Percentiles rank a stretch among this genome's conserved stretches.
Conservation (phyloP, 768 basidiomycete species). For the Trametes elegans region DNA sequence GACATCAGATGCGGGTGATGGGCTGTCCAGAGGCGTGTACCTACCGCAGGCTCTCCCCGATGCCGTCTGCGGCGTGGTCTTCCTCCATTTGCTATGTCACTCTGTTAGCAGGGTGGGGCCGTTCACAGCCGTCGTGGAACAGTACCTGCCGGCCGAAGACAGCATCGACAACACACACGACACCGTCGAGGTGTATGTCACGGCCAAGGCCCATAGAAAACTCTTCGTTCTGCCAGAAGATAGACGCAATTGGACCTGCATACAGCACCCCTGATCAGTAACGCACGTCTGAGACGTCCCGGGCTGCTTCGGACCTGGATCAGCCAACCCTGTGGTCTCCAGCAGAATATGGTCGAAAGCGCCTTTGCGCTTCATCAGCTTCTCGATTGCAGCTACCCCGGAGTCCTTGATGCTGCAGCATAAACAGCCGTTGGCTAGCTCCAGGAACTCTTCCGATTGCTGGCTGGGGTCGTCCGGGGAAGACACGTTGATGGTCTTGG, state of each 20-base stretch:
- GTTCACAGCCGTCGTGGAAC: not conserved
- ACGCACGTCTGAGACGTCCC: too few relatives aligned
- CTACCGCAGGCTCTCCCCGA: constrained; percentile 81
- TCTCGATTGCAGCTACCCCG: constrained; percentile 91
- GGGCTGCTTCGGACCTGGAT: too few relatives aligned
- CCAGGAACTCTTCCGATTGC: constrained; percentile 81
- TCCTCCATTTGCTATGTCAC: constrained; percentile 78
- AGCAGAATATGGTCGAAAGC: constrained; percentile 93
- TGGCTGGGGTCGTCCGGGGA: constrained; percentile 60
- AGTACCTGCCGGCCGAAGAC: constrained; percentile 66
- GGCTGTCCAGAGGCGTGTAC: constrained; percentile 9
- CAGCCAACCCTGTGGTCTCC: constrained; percentile 94
- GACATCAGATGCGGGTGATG: too few relatives aligned
- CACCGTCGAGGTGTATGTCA: constrained; percentile 80
- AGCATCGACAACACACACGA: constrained; percentile 90
- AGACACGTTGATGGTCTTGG: constrained; percentile 82
- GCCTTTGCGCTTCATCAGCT: constrained; percentile 82
- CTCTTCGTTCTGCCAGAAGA: constrained; percentile 89
- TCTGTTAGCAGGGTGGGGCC: not conserved
- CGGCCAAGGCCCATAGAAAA: constrained; percentile 63
- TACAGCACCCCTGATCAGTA: not conserved
- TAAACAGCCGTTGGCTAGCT: constrained; percentile 94
- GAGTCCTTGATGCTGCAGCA: constrained; percentile 97
- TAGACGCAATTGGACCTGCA: constrained; percentile 78
- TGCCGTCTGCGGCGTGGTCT: constrained; percentile 59